Evolutionary conservation across 768 basidiomycete genomes (phyloP).

Genomic region (Kwoniella sp.): DNA sequence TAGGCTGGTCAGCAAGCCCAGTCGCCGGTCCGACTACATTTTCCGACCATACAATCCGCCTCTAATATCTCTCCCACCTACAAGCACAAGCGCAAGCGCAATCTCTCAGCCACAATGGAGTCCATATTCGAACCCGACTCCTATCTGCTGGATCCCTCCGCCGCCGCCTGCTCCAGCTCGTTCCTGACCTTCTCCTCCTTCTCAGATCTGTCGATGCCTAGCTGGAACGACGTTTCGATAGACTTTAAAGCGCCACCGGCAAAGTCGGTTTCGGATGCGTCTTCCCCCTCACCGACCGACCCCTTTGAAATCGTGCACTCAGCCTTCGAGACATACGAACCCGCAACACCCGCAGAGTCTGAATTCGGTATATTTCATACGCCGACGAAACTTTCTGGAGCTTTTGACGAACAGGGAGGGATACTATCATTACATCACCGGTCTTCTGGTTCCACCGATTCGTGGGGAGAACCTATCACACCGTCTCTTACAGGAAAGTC

Average conservation of each 20-base stretch:
- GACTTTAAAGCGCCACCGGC: constrained; percentile 10
- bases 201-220: constrained; percentile 33
- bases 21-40: constrained; percentile 25
- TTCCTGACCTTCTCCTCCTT: constrained; percentile 50
- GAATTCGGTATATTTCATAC: constrained; percentile 43
- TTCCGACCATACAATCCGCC: neutral
- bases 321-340: constrained; percentile 29
- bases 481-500: constrained; percentile 34
- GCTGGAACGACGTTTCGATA: constrained; percentile 12
- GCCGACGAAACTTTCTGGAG: constrained; percentile 24
- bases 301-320: constrained; percentile 34
- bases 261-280: constrained; percentile 24
- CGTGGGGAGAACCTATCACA: constrained; percentile 39
- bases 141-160: constrained; percentile 40
- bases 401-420: constrained; percentile 6
- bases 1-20: constrained; percentile 28
- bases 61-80: neutral
- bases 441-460: constrained; percentile 27
- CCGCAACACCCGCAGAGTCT: constrained; percentile 2
- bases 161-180: constrained; percentile 20
- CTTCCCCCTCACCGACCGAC: constrained; percentile 30
- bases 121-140: constrained; percentile 43
- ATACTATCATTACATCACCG: constrained; percentile 2
- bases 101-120: constrained; percentile 34
- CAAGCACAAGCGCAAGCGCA: constrained; percentile 22